Base-by-base conservation (phyloP, 2,329 filamentous ascomycete genomes). In the Fusarium camptoceras region DNA sequence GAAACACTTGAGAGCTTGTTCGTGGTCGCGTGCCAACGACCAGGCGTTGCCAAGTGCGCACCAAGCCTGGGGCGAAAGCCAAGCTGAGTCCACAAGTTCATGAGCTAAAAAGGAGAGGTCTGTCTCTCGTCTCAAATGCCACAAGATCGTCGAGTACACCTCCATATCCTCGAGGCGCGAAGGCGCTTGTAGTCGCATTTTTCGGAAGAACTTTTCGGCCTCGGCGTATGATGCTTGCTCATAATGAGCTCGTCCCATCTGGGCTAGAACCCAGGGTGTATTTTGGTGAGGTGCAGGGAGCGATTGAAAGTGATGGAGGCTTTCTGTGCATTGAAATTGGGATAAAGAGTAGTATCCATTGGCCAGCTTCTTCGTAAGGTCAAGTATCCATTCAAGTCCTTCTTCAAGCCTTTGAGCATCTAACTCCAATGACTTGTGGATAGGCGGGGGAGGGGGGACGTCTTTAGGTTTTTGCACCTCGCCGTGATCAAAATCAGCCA, bases 71-170 rank as follows among this genome's bases (percentile, higher is more conserved):
- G 96, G 95, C 0, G 94, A 95, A 70, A 96, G 86, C 82, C 94
- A 96, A 64, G 94, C 92, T 18, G 92, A 85, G 70, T 98, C 95
- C 54, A 97, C 88, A 42, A 98, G 85, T 75, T 97, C 93, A 76
- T 98, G 95, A 1, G 95, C 94, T 28, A 99, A 85, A 80, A 96
- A 97, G 1, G 95, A 94, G 24, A 99, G 85, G 66, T 98, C 93
- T 1, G 94, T 92, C 76, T 98, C 95, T 68, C 92, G 91, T 80
- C 97, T 97, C 67, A 98, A 83, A 79, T 98, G 94, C 96, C 97
- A 99, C n/a, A 99, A 86, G n/a, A 97, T 91, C 1, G 96, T 99
- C 16, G 95, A 98, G 81, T 97, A 99, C 37, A 98, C 91, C 78
- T 99, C 96, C 94, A 98, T 98, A 76, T 98, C 94, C 77, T 97